These are phyloP conservation scores for Arthrinium phaeospermum DNA, from an alignment of 2,329 filamentous ascomycete genomes.

Conservation along the genomic window DNA sequence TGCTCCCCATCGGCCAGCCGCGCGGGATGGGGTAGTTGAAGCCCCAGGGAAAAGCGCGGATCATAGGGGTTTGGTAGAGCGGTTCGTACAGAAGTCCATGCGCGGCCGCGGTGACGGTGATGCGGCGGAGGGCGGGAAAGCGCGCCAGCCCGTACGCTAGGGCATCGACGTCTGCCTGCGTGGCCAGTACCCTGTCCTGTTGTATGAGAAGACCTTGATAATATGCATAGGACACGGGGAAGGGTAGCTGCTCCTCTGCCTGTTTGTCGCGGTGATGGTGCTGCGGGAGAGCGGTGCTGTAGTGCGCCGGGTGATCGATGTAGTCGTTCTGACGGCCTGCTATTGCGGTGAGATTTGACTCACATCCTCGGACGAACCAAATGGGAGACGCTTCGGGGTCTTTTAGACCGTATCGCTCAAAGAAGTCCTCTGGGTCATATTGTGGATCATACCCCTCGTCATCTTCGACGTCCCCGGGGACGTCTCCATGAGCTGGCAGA, in stretches of 20 bases:
- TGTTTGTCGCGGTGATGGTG: too few relatives aligned
- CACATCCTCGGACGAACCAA: background rate
- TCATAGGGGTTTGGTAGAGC: constrained; percentile 17
- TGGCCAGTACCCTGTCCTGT: background rate
- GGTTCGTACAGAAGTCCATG: constrained; percentile 12
- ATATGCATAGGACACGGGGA: background rate
- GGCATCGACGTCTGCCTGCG: background rate
- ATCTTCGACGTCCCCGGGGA: too few relatives aligned
- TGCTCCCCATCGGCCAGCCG: constrained; percentile 1
- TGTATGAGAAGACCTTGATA: background rate
- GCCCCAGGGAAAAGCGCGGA: constrained; percentile 6
- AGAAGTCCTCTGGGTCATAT: too few relatives aligned
- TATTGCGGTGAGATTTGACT: background rate
- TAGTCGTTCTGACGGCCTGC: background rate
- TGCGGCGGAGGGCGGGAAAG: background rate
- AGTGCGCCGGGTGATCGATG: too few relatives aligned
- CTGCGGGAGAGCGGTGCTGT: too few relatives aligned
- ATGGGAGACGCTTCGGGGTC: background rate
- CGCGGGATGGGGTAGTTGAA: constrained; percentile 11
- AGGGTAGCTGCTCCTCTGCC: background rate
- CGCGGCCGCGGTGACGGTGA: constrained; percentile 5
- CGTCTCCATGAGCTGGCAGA: background rate
- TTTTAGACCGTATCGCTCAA: too few relatives aligned
- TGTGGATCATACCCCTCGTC: too few relatives aligned
- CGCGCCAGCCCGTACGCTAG: background rate